Evolutionary conservation across 108 stramenopile genomes (phyloP).

Genomic region (Skeletonema tropicum): DNA sequence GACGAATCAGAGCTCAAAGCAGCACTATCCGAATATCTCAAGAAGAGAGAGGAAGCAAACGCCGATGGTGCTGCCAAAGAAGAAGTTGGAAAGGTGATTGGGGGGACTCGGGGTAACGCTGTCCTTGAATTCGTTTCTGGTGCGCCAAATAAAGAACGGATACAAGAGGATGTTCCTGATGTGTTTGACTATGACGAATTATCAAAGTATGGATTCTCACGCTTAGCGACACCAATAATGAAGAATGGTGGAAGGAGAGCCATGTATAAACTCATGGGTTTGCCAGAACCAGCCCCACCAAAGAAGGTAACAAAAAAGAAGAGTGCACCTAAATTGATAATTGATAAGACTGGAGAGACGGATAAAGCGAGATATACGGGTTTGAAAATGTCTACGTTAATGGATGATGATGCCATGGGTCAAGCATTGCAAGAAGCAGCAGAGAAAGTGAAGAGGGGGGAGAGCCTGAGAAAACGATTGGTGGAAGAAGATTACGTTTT

Average conservation of each 20-base stretch:
- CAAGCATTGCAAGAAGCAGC: conserved; percentile 63
- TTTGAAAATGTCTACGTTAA: conserved; percentile 69
- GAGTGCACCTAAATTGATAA: conserved; percentile 63
- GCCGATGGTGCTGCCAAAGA: conserved; percentile 71
- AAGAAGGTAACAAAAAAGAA: conserved; percentile 40
- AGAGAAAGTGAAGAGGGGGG: conserved; percentile 59
- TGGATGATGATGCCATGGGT: conserved; percentile 77
- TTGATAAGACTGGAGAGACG: conserved; percentile 75
- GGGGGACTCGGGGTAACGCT: conserved; percentile 78
- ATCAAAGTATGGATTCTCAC: conserved; percentile 68
- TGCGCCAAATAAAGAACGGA: conserved; percentile 66
- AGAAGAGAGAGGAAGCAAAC: conserved; percentile 62
- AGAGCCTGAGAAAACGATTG: conserved; percentile 56
- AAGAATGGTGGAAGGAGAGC: conserved; percentile 70
- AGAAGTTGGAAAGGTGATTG: conserved; percentile 71
- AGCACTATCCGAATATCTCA: conserved; percentile 68
- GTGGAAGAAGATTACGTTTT: conserved; percentile 70
- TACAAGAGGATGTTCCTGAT: conserved; percentile 67
- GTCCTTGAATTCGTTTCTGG: conserved; percentile 79
- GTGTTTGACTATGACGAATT: conserved; percentile 83
- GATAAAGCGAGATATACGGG: conserved; percentile 78
- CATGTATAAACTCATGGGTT: conserved; percentile 74
- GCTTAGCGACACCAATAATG: conserved; percentile 80
- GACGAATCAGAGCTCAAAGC: conserved; percentile 59
- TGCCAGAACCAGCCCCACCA: conserved; percentile 56